Conservation (phyloP, 225 moss, liverwort and hornwort species). For the Climacium dendroides region DNA sequence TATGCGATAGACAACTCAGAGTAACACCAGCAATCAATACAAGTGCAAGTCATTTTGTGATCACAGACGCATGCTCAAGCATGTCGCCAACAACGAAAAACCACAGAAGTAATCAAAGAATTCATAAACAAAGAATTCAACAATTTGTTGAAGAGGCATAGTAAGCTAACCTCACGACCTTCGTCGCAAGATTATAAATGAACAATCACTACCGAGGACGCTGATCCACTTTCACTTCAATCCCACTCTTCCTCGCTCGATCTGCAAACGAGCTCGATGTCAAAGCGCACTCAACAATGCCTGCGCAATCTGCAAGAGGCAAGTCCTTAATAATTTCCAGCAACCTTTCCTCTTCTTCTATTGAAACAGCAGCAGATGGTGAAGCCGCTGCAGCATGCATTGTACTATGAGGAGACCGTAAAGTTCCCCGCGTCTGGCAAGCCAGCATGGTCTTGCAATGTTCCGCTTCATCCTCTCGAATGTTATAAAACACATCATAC, state of each 20-base stretch:
- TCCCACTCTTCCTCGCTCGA: constrained; percentile 32
- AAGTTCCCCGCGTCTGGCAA: constrained; percentile 58
- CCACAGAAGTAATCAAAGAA: not conserved
- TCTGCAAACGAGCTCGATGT: constrained; percentile 71
- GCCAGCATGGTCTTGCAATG: constrained; percentile 90
- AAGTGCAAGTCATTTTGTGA: not conserved
- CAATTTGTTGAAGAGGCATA: not conserved
- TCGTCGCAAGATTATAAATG: not conserved
- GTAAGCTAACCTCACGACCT: not conserved
- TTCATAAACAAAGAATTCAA: not conserved
- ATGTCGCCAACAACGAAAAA: not conserved
- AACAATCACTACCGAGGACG: not conserved
- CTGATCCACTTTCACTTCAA: constrained; percentile 11
- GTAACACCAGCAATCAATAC: not conserved
- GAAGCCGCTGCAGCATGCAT: not conserved
- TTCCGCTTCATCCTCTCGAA: constrained; percentile 89
- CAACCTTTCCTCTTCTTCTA: constrained; percentile 4
- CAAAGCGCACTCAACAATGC: constrained; percentile 71
- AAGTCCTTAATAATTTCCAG: constrained; percentile 2
- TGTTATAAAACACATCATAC: constrained; percentile 78
- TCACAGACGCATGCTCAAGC: not conserved
- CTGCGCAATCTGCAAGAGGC: constrained; percentile 65
- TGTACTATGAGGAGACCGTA: constrained; percentile 68
- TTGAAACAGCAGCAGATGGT: not conserved
- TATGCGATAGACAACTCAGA: not conserved